phyloP scores from a whole-genome alignment of 2,329 filamentous ascomycete species.

The Ophiostoma triangulosporum region DNA sequence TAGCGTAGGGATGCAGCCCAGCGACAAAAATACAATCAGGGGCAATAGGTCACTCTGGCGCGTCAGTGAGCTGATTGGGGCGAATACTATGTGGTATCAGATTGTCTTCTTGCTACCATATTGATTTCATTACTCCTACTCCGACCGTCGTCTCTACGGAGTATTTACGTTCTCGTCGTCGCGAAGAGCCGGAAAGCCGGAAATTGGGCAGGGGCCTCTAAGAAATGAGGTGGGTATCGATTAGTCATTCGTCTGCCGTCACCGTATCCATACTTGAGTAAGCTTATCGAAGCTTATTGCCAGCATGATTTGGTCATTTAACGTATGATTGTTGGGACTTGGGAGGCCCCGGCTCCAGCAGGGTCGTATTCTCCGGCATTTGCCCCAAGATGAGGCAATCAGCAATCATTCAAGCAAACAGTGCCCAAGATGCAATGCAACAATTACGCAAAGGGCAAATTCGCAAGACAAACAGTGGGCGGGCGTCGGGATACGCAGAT shows the following conservation, averaged over 20 bases:
- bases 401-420: too few species aligned
- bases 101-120: too few species aligned
- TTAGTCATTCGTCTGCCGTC: not conserved
- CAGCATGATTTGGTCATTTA: not conserved
- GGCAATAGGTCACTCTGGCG: constrained; percentile 2
- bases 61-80: too few species aligned
- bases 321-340: not conserved
- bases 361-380: not conserved
- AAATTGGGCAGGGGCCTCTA: constrained; percentile 9
- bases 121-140: too few species aligned
- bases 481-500: not conserved
- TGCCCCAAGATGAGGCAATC: not conserved
- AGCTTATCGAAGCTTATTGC: not conserved
- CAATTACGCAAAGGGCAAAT: too few species aligned
- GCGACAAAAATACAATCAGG: constrained; percentile 1
- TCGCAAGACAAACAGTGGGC: not conserved
- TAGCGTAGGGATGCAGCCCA: constrained; percentile 1
- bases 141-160: too few species aligned
- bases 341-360: not conserved
- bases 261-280: not conserved
- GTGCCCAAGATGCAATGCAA: too few species aligned
- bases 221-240: not conserved
- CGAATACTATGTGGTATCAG: too few species aligned
- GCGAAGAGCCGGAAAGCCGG: constrained; percentile 9
- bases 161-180: too few species aligned